Evolutionary conservation across 2,329 filamentous ascomycete species (phyloP), one percentile per base, ranked within the genome.

Genomic region (Sporothrix dimorphospora): DNA sequence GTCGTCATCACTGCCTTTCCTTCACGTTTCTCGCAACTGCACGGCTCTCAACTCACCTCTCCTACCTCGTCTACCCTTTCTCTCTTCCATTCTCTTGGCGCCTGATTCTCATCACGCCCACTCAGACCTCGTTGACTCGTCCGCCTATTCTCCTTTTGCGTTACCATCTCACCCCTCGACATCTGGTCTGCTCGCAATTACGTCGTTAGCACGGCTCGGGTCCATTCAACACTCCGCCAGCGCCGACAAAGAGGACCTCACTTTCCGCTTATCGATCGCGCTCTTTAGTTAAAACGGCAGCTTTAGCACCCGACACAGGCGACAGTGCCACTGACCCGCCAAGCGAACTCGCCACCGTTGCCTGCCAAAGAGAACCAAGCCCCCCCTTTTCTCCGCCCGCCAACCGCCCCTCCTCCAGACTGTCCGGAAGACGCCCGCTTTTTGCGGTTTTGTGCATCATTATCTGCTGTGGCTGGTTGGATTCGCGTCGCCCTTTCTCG

Each of bases 161-260:
- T 49, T 19, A 11, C 61, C 21, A 47, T 49, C 63, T 34, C 45
- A 47, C 63, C 14, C 14, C 61, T 27, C 14, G 14, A 47, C 40
- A 30, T 30, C 34, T 19, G 57, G 57, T 42, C 57, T 63, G 34
- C n/a, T 21, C 34, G 42, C 42, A 61, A 61, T 42, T 42, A 40
- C 57, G 57, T 61, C 57, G 61, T 30, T 27, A 45, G 61, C 40
- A 47, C 61, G 61, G 61, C 61, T 30, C 38, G 61, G 57, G 61
- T 47, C 40, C 24, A 65, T 27, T 65, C 5, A 66, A 66, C 24
- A n/a, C 40, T 66, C 61, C 61, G 61, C 42, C 57, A 63, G 3
- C 57, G 12, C 19, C 38, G 21, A 45, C 9, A 30, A 30, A 27
- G 21, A 27, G 16, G 21, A 45, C 19, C 38, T 66, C 45, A 14